phyloP scores from a whole-genome alignment of 2,329 filamentous ascomycete species.

The Colletotrichum cereale region DNA sequence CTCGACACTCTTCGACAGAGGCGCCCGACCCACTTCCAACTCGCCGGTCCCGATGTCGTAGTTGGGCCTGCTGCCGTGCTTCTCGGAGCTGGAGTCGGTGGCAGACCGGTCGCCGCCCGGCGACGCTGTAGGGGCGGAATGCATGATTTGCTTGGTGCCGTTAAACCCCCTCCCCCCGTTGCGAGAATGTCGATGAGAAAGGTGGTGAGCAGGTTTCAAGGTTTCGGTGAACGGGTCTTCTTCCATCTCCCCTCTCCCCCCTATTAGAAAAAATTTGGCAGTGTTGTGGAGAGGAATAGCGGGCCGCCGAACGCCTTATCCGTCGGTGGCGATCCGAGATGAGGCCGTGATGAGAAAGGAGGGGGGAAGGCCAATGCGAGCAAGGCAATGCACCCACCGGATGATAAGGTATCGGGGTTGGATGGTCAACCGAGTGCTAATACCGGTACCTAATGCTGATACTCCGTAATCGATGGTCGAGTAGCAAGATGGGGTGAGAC shows the following conservation, averaged over 20 bases:
- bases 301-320: constrained; percentile 12
- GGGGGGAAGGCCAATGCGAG: constrained; percentile 3
- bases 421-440: neutral
- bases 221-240: neutral
- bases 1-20: neutral
- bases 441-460: no score
- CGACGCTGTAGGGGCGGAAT: constrained; percentile 13
- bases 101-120: constrained; percentile 9
- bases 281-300: constrained; percentile 19
- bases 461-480: neutral
- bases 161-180: no score
- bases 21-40: neutral
- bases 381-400: neutral
- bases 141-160: constrained; percentile 22
- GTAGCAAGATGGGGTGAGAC: neutral
- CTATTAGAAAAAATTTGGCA: constrained; percentile 13
- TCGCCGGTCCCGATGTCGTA: constrained; percentile 6
- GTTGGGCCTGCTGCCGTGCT: constrained; percentile 9
- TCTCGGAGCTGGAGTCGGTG: constrained; percentile 5
- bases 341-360: constrained; percentile 12
- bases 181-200: constrained; percentile 5
- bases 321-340: constrained; percentile 10
- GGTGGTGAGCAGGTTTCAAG: constrained; percentile 11
- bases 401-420: neutral
- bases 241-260: neutral